Conservation (phyloP, 805 yeast species). For the Cyberlindnera xishuangbannaensis region DNA sequence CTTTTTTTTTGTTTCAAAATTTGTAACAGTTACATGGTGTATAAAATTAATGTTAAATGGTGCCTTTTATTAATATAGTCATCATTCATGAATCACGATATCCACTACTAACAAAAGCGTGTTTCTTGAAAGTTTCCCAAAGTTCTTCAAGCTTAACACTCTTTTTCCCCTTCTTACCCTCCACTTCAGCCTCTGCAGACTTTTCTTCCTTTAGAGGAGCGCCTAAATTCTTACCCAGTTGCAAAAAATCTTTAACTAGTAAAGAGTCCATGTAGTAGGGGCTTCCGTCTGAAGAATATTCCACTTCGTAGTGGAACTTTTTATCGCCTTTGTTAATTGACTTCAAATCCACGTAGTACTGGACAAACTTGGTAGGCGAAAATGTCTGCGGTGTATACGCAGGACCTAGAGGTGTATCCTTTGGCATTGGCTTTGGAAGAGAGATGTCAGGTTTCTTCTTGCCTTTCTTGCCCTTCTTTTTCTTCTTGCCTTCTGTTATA, state of each 20-base stretch:
- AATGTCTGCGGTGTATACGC: slow-evolving; percentile 67
- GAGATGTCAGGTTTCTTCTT: slow-evolving; percentile 47
- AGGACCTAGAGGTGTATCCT: slow-evolving; percentile 56
- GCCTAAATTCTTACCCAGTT: slow-evolving; percentile 49
- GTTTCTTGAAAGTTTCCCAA: slow-evolving; percentile 53
- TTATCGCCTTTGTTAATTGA: slow-evolving; percentile 37
- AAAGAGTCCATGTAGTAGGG: slow-evolving; percentile 49
- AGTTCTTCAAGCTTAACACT: slow-evolving; percentile 30
- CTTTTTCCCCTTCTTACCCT: slow-evolving; percentile 10
- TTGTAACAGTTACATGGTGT: too few relatives aligned
- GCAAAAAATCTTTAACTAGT: slow-evolving; percentile 58
- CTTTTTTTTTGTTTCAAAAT: too few relatives aligned
- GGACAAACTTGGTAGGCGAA: slow-evolving; percentile 67
- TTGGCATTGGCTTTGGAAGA: slow-evolving; percentile 56
- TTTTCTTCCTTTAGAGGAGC: slow-evolving; percentile 28
- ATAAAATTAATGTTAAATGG: too few relatives aligned
- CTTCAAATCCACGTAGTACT: slow-evolving; percentile 64
- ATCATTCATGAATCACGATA: slow-evolving; percentile 14
- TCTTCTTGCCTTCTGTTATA: slow-evolving; percentile 7
- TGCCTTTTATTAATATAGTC: too few relatives aligned
- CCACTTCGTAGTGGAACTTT: slow-evolving; percentile 53
- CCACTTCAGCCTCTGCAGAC: slow-evolving; percentile 1
- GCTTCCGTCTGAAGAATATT: slow-evolving; percentile 62
- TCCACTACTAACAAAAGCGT: slow-evolving; percentile 46
- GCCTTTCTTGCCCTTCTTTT: slow-evolving; percentile 21